Evolutionary conservation across 1,284 basidiomycete species (phyloP).

Genomic region (Pyrrhoderma noxium): DNA sequence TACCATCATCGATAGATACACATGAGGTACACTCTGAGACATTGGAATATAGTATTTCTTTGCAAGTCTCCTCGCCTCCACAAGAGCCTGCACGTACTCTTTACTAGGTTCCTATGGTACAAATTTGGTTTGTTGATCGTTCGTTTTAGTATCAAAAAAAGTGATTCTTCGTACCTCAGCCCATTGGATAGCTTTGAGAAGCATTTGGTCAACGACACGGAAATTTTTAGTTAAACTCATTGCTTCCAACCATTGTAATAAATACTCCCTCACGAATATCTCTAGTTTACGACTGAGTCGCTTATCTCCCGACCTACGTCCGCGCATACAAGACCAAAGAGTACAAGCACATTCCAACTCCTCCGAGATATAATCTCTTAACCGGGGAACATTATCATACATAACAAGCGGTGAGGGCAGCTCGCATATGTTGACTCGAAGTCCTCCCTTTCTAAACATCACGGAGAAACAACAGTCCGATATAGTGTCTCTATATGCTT

Average conservation of each 20-base stretch:
- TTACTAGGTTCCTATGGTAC: background rate
- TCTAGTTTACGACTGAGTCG: background rate
- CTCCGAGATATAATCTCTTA: background rate
- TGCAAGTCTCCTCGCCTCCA: conserved; percentile 12
- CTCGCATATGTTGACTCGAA: conserved; percentile 8
- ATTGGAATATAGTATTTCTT: conserved; percentile 18
- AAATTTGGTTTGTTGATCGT: background rate
- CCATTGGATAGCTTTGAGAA: background rate
- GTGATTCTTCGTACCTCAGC: background rate
- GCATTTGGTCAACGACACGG: background rate
- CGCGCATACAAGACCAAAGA: background rate
- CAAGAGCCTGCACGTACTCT: background rate
- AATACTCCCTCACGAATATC: background rate
- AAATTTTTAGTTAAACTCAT: background rate
- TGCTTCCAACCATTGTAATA: conserved; percentile 4
- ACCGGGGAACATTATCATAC: background rate
- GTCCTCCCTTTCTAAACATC: background rate
- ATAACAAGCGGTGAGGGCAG: background rate
- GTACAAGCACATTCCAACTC: conserved; percentile 4
- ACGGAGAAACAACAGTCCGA: background rate
- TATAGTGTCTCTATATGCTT: background rate
- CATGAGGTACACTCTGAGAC: conserved; percentile 20
- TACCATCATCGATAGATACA: conserved; percentile 22
- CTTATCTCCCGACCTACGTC: too few species aligned
- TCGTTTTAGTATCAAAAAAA: background rate